A percentile compares a stretch with the other conserved stretches of the same genome.
Conservation (phyloP, 257 asterid genomes). For the Petunia axillaris region DNA sequence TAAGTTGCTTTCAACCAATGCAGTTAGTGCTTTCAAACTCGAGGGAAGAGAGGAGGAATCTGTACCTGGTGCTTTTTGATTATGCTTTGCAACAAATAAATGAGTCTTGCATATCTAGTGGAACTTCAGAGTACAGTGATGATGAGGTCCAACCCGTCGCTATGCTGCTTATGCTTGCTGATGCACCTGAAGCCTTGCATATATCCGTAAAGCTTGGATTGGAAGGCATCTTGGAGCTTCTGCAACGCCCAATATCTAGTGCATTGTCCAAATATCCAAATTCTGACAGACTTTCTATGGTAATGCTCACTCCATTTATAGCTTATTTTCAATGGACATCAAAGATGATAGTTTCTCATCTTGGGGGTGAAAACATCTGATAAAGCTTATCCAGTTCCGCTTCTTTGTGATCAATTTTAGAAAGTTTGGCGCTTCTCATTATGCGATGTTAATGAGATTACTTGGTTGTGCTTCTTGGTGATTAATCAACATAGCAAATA, state of each 20-base stretch:
- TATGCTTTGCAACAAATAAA: slow-evolving; percentile 89
- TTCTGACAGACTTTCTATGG: slow-evolving; percentile 84
- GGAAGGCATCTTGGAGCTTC: slow-evolving; percentile 84
- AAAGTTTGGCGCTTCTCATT: slow-evolving; percentile 10
- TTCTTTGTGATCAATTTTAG: slow-evolving; percentile 3
- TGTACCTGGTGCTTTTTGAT: slow-evolving; percentile 94
- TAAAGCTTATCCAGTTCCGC: background rate
- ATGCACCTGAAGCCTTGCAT: slow-evolving; percentile 96
- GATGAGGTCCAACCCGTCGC: slow-evolving; percentile 97
- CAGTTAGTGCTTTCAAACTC: slow-evolving; percentile 93
- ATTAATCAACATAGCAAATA: slow-evolving; percentile 1
- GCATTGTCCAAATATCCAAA: slow-evolving; percentile 84
- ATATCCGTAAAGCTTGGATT: slow-evolving; percentile 91
- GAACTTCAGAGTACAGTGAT: slow-evolving; percentile 87
- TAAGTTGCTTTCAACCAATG: slow-evolving; percentile 29
- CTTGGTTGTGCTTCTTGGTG: slow-evolving; percentile 24
- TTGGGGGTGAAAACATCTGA: slow-evolving; percentile 16
- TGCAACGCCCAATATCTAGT: slow-evolving; percentile 83
- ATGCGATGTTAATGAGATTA: slow-evolving; percentile 2
- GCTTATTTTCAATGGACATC: slow-evolving; percentile 5
- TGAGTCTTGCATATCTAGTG: slow-evolving; percentile 71
- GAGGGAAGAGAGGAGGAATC: slow-evolving; percentile 87
- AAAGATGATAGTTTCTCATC: background rate
- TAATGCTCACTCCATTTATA: slow-evolving; percentile 43
- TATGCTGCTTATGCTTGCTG: slow-evolving; percentile 90